These are phyloP conservation scores for Tremella mesenterica DNA, from an alignment of 768 basidiomycete species.

Conservation along the genomic window DNA sequence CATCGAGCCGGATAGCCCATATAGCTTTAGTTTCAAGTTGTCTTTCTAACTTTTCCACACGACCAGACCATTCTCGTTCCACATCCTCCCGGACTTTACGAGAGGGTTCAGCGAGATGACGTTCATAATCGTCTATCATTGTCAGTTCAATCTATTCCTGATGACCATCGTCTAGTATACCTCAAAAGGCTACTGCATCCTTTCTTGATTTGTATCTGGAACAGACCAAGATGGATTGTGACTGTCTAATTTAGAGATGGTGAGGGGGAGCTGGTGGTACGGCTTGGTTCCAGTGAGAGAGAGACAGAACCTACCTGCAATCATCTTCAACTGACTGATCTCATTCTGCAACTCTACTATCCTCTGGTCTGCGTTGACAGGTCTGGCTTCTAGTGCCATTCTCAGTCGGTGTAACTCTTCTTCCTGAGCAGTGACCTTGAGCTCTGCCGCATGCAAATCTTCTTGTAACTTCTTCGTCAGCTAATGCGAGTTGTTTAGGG, in stretches of 20 bases:
- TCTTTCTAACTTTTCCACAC: conserved; percentile 28
- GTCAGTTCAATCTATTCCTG: background rate
- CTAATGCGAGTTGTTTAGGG: background rate
- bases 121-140: conserved; percentile 38
- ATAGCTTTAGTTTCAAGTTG: conserved; percentile 31
- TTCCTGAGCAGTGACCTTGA: conserved; percentile 69
- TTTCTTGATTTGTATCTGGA: no score
- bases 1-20: conserved; percentile 38
- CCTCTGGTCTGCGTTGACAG: conserved; percentile 64
- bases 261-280: no score
- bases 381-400: conserved; percentile 62
- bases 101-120: conserved; percentile 36
- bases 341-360: conserved; percentile 65
- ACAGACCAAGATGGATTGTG: no score
- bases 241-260: background rate
- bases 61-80: conserved; percentile 36
- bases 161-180: background rate
- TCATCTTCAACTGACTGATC: conserved; percentile 65
- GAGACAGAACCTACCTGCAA: conserved; percentile 40
- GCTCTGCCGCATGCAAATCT: conserved; percentile 68
- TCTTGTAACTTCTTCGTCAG: conserved; percentile 60
- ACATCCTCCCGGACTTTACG: conserved; percentile 43
- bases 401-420: conserved; percentile 78
- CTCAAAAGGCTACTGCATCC: no score
- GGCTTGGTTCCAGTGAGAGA: no score